phyloP scores from a whole-genome alignment of 2,329 filamentous ascomycete species.

The Ceratocystis ficicola region DNA sequence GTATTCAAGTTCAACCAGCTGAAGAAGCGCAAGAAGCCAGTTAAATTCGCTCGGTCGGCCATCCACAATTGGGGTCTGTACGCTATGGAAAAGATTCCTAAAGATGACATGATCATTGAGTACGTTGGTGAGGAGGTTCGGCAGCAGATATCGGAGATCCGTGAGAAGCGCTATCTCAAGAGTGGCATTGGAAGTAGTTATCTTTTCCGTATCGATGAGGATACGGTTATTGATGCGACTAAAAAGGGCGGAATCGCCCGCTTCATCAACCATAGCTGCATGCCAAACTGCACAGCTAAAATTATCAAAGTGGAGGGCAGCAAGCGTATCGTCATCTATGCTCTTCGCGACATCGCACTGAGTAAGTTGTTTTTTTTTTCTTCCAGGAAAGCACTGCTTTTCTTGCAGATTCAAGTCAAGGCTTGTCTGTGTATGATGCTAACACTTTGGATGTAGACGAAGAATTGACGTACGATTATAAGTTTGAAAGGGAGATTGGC shows the following conservation, averaged over 20 bases:
- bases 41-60: slow-evolving; percentile 92
- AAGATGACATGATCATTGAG: slow-evolving; percentile 99
- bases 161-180: slow-evolving; percentile 83
- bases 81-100: slow-evolving; percentile 90
- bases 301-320: slow-evolving; percentile 98
- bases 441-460: slow-evolving; percentile 52
- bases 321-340: slow-evolving; percentile 98
- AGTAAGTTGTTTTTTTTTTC: slow-evolving; percentile 48
- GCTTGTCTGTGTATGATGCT: neutral
- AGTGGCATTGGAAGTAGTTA: slow-evolving; percentile 96
- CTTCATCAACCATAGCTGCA: slow-evolving; percentile 98
- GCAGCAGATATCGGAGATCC: slow-evolving; percentile 93
- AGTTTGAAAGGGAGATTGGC: slow-evolving; percentile 94
- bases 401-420: neutral
- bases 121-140: slow-evolving; percentile 97
- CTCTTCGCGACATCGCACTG: slow-evolving; percentile 82
- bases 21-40: slow-evolving; percentile 98
- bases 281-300: slow-evolving; percentile 96
- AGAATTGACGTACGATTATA: slow-evolving; percentile 99
- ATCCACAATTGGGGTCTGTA: slow-evolving; percentile 99
- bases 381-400: neutral
- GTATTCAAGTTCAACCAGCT: slow-evolving; percentile 96
- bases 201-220: slow-evolving; percentile 94
- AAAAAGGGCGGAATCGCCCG: slow-evolving; percentile 96
- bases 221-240: slow-evolving; percentile 93